phyloP scores from a whole-genome alignment of 768 basidiomycete species.

The Leucocoprinus leucothites region DNA sequence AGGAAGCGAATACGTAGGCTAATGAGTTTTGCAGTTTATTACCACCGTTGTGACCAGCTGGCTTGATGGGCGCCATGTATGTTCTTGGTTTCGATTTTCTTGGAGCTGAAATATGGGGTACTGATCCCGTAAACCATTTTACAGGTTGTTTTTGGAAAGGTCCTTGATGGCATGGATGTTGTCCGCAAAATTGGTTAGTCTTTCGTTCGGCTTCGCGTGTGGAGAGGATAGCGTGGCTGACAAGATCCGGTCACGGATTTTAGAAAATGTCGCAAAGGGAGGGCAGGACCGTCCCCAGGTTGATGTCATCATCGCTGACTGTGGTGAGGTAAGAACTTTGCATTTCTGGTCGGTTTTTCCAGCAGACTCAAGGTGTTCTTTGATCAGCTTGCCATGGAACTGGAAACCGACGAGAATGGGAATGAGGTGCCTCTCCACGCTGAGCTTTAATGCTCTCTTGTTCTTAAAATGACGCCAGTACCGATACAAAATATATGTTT shows the following conservation, averaged over 20 bases:
- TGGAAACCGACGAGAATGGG: slow-evolving; percentile 57
- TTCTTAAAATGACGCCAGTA: slow-evolving; percentile 33
- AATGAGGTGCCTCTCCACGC: slow-evolving; percentile 91
- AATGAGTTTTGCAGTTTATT: slow-evolving; percentile 67
- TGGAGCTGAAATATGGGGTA: not conserved
- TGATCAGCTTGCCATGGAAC: slow-evolving; percentile 50
- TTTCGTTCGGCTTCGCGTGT: not conserved
- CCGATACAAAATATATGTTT: slow-evolving; percentile 47
- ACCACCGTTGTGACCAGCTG: slow-evolving; percentile 84
- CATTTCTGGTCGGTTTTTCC: not conserved
- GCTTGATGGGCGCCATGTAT: slow-evolving; percentile 88
- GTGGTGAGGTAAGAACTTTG: slow-evolving; percentile 70
- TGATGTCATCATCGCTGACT: slow-evolving; percentile 78
- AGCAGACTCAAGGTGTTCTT: slow-evolving; percentile 13
- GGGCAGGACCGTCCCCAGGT: slow-evolving; percentile 67
- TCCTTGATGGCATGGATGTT: slow-evolving; percentile 91
- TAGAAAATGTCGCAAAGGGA: slow-evolving; percentile 76
- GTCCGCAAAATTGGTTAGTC: slow-evolving; percentile 67
- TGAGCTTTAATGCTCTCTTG: slow-evolving; percentile 76
- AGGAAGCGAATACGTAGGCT: slow-evolving; percentile 7
- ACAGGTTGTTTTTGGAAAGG: slow-evolving; percentile 90
- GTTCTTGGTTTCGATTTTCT: slow-evolving; percentile 17
- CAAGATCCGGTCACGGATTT: slow-evolving; percentile 3
- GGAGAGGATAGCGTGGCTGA: not conserved
- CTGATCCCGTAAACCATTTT: not conserved